Evolutionary conservation across 169 alveolate species (phyloP).

Genomic region (Plasmodium vivax): DNA sequence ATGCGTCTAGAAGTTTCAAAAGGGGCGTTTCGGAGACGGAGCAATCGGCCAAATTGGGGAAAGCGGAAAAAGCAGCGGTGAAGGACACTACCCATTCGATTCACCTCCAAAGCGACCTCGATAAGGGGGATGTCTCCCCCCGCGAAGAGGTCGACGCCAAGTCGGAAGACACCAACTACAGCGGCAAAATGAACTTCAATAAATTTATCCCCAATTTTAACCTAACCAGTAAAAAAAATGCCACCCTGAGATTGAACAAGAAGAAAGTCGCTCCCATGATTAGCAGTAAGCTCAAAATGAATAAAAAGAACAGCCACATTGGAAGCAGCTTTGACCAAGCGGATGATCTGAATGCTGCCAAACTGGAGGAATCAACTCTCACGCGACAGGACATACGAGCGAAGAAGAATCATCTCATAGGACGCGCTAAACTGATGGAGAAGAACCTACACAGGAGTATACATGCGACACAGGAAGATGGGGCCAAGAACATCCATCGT

Average conservation of each 20-base stretch:
- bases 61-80: background rate
- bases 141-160: background rate
- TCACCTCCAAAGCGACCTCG: background rate
- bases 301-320: background rate
- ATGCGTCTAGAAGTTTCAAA: background rate
- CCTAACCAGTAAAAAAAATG: background rate
- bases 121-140: background rate
- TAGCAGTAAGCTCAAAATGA: background rate
- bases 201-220: background rate
- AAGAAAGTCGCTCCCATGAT: background rate
- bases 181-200: background rate
- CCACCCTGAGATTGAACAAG: background rate
- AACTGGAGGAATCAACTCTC: background rate
- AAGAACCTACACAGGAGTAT: background rate
- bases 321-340: background rate
- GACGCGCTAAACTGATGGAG: constrained; percentile 14
- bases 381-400: background rate
- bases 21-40: background rate
- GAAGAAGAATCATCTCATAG: constrained; percentile 19
- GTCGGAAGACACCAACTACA: background rate
- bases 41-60: background rate
- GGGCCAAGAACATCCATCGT: background rate
- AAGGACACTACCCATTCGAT: background rate
- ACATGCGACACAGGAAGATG: background rate
- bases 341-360: background rate